Conservation (phyloP, 1,284 basidiomycete genomes). For the Ceratobasidium sp. region DNA sequence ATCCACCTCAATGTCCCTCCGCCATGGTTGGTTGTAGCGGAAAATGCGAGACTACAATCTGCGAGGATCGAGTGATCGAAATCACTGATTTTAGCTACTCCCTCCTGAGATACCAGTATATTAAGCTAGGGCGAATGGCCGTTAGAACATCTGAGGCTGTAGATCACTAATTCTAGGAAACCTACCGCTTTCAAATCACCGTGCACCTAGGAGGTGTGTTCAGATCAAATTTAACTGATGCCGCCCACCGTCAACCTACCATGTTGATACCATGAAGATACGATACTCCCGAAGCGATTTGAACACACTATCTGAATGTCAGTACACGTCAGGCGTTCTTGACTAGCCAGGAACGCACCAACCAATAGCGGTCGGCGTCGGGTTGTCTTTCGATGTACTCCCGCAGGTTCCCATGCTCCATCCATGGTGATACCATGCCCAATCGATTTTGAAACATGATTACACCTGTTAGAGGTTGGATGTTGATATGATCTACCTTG, state of each 20-base stretch:
- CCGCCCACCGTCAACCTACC: background rate
- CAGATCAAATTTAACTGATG: background rate
- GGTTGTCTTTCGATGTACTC: conserved; percentile 16
- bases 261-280: conserved; percentile 19
- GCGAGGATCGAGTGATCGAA: conserved; percentile 37
- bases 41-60: conserved; percentile 19
- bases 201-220: background rate
- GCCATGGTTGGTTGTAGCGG: conserved; percentile 24
- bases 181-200: conserved; percentile 30
- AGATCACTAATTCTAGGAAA: too few species aligned
- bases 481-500: conserved; percentile 11
- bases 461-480: conserved; percentile 19
- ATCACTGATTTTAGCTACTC: conserved; percentile 22
- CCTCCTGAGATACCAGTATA: conserved; percentile 6
- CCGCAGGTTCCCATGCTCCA: conserved; percentile 25
- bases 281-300: conserved; percentile 15
- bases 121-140: background rate
- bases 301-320: background rate
- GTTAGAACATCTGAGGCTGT: background rate
- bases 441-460: conserved; percentile 21
- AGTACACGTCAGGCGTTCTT: background rate
- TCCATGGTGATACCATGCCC: conserved; percentile 30
- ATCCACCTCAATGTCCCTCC: conserved; percentile 37
- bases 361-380: background rate
- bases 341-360: background rate